These are phyloP conservation scores for Westerdykella sp. DNA, from an alignment of 2,329 filamentous ascomycete species.

Conservation along the genomic window DNA sequence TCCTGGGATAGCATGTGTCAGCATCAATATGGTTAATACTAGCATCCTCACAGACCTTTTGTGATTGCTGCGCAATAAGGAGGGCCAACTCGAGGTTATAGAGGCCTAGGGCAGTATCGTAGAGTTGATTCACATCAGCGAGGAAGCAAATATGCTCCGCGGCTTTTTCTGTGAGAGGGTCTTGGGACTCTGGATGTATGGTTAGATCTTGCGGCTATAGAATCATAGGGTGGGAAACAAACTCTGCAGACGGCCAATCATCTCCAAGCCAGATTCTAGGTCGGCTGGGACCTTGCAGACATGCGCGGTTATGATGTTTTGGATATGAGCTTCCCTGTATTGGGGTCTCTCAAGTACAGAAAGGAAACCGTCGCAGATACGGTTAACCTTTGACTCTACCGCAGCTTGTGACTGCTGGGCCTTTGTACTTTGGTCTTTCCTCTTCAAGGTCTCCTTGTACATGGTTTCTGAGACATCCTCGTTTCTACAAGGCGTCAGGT, in stretches of 20 bases:
- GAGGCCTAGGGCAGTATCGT: conserved; percentile 80
- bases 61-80: conserved; percentile 88
- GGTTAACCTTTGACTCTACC: conserved; percentile 65
- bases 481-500: conserved; percentile 45
- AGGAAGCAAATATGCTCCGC: conserved; percentile 98
- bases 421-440: conserved; percentile 17
- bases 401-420: conserved; percentile 14
- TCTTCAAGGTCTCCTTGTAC: conserved; percentile 76
- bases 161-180: conserved; percentile 68
- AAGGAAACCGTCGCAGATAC: conserved; percentile 80
- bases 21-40: not conserved
- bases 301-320: conserved; percentile 90
- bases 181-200: conserved; percentile 32
- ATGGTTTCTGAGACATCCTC: conserved; percentile 92
- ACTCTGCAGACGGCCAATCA: conserved; percentile 67
- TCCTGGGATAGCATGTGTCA: conserved; percentile 45
- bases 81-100: conserved; percentile 89
- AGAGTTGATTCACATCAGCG: conserved; percentile 85
- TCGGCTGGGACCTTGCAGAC: conserved; percentile 91
- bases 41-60: conserved; percentile 50
- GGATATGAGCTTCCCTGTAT: conserved; percentile 58
- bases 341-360: conserved; percentile 52
- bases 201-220: not conserved
- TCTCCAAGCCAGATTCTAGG: conserved; percentile 71
- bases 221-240: not conserved